Conservation (phyloP, 2,329 filamentous ascomycete species). For the Botrytis tulipae region DNA sequence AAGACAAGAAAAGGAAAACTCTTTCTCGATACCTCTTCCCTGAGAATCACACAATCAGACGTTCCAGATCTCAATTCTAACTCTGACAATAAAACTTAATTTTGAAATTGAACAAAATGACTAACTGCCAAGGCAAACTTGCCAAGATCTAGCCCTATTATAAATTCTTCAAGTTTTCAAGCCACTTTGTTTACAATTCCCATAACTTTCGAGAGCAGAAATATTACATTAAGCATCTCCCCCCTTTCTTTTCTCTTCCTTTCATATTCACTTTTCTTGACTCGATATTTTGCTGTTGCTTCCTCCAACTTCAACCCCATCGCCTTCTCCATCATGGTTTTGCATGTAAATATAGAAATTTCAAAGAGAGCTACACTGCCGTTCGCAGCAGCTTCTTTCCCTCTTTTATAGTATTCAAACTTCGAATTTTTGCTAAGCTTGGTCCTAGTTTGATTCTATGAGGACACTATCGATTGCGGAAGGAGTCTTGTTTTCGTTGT, state of each 20-base stretch:
- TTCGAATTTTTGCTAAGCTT: neutral
- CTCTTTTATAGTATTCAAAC: neutral
- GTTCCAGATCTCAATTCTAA: neutral
- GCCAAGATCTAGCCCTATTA: neutral
- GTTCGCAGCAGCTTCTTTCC: neutral
- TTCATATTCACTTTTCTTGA: neutral
- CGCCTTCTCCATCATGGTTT: neutral
- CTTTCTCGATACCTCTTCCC: neutral
- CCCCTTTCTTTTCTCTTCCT: neutral
- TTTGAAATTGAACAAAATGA: neutral
- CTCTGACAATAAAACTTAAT: neutral
- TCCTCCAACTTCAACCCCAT: neutral
- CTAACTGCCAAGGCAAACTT: neutral
- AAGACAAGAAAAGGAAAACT: neutral
- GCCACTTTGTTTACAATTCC: neutral
- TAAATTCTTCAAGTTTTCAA: neutral
- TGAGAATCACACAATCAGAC: neutral
- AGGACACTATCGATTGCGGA: neutral
- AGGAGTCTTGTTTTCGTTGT: neutral
- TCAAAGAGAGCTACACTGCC: neutral
- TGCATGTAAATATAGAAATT: neutral
- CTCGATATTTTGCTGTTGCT: neutral
- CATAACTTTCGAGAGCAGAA: neutral
- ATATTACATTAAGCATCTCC: neutral
- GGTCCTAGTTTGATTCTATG: neutral